Base-by-base conservation (phyloP, 768 basidiomycete genomes). In the Rhodotorula paludigena region DNA sequence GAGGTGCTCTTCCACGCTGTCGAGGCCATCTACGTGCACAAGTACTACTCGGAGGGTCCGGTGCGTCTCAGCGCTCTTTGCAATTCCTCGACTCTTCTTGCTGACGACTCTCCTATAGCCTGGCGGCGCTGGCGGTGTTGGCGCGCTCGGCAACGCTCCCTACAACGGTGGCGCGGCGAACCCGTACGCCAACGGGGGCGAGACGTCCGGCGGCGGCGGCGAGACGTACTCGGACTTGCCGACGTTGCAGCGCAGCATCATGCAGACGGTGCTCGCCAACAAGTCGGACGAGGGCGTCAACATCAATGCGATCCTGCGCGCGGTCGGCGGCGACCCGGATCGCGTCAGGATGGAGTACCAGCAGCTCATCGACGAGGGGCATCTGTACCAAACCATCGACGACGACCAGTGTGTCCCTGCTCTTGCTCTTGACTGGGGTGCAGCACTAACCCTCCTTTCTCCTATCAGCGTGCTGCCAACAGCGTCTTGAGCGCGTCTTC, bases 1-100 rank as follows among this genome's bases (percentile, higher is more conserved):
- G 93, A 97, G 78, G 78, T 89, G 32, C 87, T 85, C 76, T 92
- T 88, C 78, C 92, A 97, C 77, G 78, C 86, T 45, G 76, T 89
- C 60, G 90, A 97, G 73, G 82, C 84, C 20, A 85, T 92, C 72
- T 82, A 83, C 32, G 85, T 88, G 20, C 86, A 83, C 60, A 78
- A 90, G 68, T 82, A 82, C 55, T 78, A 86, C 65, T 85, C 88
- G 74, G 82, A 85, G 39, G 89, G 89, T 45, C 81, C 84, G 35
- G 65, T 77, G 33, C 23, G 70, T 47, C 44, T 16, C 30, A 25
- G 14, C 30, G 28, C 11, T 25, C 28, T 39, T 25, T 38, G 21
- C 44, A 21, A 15, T 2, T 48, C 47, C 47, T 47, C 9, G 12
- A 11, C 12, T 9, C 1, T 2, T 8, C 45, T 23, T 18, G 20